phyloP scores from a whole-genome alignment of 1,139 yeast species.

The Casaregolazyma lundiana region DNA sequence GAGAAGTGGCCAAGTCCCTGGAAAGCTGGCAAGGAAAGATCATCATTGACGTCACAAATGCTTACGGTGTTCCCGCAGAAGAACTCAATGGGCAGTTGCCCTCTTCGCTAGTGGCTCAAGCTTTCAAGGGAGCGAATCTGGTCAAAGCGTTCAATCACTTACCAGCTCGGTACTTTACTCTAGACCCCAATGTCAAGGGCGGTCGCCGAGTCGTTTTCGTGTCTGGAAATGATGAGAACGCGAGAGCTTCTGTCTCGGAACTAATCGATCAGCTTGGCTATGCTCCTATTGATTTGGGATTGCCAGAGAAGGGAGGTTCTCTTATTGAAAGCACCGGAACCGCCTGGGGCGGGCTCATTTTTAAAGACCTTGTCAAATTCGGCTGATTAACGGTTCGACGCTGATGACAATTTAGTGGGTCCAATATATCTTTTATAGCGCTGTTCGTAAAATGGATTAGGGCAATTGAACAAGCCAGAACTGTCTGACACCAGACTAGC shows the following conservation, averaged over 20 bases:
- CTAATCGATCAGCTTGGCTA: not conserved
- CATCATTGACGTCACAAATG: not conserved
- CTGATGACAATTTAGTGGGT: too few species aligned
- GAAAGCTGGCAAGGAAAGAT: not conserved
- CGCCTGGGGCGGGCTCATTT: not conserved
- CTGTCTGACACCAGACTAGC: too few species aligned
- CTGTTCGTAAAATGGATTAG: too few species aligned
- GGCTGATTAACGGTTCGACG: not conserved
- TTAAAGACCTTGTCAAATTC: not conserved
- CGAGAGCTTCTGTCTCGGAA: not conserved
- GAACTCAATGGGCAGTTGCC: not conserved
- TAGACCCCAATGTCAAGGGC: not conserved
- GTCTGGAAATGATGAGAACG: not conserved
- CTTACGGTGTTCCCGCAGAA: not conserved
- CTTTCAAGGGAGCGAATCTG: not conserved
- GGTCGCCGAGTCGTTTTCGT: not conserved
- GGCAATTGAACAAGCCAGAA: too few species aligned
- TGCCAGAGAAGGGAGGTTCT: not conserved
- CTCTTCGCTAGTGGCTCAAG: not conserved
- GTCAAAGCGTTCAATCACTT: not conserved
- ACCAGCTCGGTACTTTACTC: not conserved
- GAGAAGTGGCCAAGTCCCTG: not conserved
- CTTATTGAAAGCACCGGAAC: not conserved
- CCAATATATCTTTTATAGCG: too few species aligned
- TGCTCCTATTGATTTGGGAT: not conserved